Evolutionary conservation across 495 filamentous ascomycete species (phyloP).

Genomic region (Penicillium subrubescens): DNA sequence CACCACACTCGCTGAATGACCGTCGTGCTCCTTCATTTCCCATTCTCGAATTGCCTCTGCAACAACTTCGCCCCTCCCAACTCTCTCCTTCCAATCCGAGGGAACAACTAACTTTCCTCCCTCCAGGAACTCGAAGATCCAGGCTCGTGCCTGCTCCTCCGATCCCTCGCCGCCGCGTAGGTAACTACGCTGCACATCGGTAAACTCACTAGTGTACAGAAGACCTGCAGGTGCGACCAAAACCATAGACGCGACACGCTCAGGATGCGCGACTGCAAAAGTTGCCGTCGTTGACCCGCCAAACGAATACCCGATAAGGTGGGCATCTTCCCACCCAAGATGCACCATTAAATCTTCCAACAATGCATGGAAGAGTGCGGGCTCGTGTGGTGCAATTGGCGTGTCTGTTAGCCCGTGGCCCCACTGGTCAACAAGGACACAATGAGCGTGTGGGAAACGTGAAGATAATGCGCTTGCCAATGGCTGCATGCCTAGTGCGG

Average conservation of each 20-base stretch:
- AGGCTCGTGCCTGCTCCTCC: slow-evolving; percentile 32
- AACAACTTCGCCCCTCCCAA: slow-evolving; percentile 43
- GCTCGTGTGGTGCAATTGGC: slow-evolving; percentile 27
- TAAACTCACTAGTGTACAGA: slow-evolving; percentile 18
- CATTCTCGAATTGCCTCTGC: slow-evolving; percentile 48
- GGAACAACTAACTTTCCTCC: slow-evolving; percentile 41
- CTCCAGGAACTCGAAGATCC: slow-evolving; percentile 39
- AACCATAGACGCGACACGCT: slow-evolving; percentile 30
- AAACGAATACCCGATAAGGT: slow-evolving; percentile 44
- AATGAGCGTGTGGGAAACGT: slow-evolving; percentile 34
- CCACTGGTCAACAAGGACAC: slow-evolving; percentile 39
- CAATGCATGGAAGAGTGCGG: slow-evolving; percentile 32
- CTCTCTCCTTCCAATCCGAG: slow-evolving; percentile 45
- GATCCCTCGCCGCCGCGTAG: slow-evolving; percentile 30
- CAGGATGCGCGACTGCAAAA: slow-evolving; percentile 29
- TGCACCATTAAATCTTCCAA: slow-evolving; percentile 25
- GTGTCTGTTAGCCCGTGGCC: slow-evolving; percentile 43
- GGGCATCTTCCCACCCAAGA: slow-evolving; percentile 33
- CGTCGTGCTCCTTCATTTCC: slow-evolving; percentile 44
- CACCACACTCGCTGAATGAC: slow-evolving; percentile 45
- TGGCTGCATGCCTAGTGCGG: slow-evolving; percentile 39
- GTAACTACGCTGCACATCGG: slow-evolving; percentile 22
- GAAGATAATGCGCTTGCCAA: slow-evolving; percentile 31
- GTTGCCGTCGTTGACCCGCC: slow-evolving; percentile 34
- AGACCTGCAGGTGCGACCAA: slow-evolving; percentile 43